These are phyloP conservation scores for Alternaria incomplexa DNA, from an alignment of 2,329 filamentous ascomycete genomes.

Conservation along the genomic window DNA sequence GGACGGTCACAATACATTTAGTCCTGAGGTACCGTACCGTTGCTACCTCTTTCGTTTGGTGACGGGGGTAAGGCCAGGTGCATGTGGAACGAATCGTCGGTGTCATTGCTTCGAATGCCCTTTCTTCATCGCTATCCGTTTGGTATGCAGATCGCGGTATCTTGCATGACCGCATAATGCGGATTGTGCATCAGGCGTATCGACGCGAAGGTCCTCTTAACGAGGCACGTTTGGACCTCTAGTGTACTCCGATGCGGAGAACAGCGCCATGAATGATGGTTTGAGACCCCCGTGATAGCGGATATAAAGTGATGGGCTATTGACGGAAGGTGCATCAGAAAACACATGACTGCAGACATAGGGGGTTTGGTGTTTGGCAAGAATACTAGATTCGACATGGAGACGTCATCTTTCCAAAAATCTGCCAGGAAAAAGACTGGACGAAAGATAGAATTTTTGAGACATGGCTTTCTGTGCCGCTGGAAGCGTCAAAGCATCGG, in stretches of 20 bases:
- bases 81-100: neutral
- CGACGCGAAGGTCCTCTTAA: neutral
- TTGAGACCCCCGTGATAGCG: neutral
- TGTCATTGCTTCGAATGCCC: neutral
- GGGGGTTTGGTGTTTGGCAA: neutral
- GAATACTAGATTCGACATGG: neutral
- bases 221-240: neutral
- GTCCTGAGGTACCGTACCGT: neutral
- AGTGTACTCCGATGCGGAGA: neutral
- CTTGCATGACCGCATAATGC: neutral
- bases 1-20: neutral
- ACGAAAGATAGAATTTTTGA: neutral
- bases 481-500: neutral
- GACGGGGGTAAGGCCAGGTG: neutral
- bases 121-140: slow-evolving; percentile 1
- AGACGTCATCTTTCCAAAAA: neutral
- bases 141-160: neutral
- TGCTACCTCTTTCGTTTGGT: neutral
- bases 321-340: neutral
- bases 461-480: neutral
- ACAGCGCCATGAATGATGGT: neutral
- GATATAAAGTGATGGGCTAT: neutral
- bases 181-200: neutral
- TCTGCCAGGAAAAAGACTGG: neutral
- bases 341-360: neutral